These are phyloP conservation scores for Aphanocladium album DNA, from an alignment of 2,329 filamentous ascomycete genomes.

Conservation along the genomic window DNA sequence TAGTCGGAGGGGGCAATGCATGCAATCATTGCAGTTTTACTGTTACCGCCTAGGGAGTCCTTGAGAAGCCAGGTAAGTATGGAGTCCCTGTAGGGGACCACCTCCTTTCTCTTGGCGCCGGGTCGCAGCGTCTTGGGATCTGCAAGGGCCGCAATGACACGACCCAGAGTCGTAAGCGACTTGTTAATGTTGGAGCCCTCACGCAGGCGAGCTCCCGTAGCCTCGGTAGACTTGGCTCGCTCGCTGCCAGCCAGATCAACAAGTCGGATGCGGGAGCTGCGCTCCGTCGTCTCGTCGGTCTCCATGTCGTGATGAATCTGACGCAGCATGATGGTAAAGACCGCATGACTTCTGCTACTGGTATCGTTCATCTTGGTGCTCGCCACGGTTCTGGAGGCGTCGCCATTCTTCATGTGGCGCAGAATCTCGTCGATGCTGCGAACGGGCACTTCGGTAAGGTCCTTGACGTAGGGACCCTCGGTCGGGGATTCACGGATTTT, in stretches of 20 bases:
- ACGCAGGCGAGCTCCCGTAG: constrained; percentile 81
- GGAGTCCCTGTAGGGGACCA: constrained; percentile 90
- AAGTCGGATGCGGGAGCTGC: constrained; percentile 85
- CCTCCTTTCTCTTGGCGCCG: constrained; percentile 53
- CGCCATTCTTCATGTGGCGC: constrained; percentile 84
- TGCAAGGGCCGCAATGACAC: constrained; percentile 89
- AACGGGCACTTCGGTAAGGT: constrained; percentile 88
- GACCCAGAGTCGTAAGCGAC: constrained; percentile 88
- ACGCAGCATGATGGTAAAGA: constrained; percentile 97
- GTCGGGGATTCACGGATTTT: constrained; percentile 95
- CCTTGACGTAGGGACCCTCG: constrained; percentile 95
- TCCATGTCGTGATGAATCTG: constrained; percentile 97
- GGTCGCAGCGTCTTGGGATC: constrained; percentile 54
- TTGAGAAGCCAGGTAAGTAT: constrained; percentile 82
- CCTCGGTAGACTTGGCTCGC: constrained; percentile 90
- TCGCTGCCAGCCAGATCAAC: constrained; percentile 95
- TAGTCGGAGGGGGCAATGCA: constrained; percentile 95
- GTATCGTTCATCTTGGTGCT: constrained; percentile 99
- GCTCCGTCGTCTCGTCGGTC: constrained; percentile 96
- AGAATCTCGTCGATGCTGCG: constrained; percentile 82
- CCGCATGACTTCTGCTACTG: constrained; percentile 89
- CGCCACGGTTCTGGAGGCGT: constrained; percentile 80
- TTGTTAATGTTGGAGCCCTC: constrained; percentile 99
- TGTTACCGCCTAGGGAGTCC: constrained; percentile 92
- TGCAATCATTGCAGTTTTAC: constrained; percentile 98